Conservation (phyloP, 805 yeast species). For the Lipomyces spencermartinsiae region DNA sequence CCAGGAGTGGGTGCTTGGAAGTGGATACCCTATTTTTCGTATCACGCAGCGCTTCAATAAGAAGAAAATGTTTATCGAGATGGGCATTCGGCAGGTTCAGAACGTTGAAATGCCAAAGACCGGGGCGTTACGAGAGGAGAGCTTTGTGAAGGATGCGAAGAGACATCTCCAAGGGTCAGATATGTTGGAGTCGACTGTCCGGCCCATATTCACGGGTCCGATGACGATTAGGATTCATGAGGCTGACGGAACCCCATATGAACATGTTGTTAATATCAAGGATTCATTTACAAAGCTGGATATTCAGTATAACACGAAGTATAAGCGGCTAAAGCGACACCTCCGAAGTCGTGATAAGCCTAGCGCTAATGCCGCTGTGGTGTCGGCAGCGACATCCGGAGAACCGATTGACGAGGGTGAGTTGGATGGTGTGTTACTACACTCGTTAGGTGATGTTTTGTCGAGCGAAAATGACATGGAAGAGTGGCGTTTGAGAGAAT, state of each 20-base stretch:
- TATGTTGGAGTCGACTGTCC: conserved; percentile 34
- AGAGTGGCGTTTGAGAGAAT: conserved; percentile 77
- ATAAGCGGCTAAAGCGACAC: conserved; percentile 76
- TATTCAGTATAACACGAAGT: conserved; percentile 93
- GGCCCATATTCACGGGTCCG: conserved; percentile 79
- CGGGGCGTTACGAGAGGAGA: conserved; percentile 47
- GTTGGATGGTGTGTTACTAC: conserved; percentile 50
- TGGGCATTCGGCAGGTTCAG: conserved; percentile 92
- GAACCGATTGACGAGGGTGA: conserved; percentile 28
- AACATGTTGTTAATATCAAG: conserved; percentile 90
- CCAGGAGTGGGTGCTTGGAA: conserved; percentile 89
- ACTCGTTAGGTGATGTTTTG: conserved; percentile 79
- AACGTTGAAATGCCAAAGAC: conserved; percentile 57
- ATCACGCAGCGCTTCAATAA: conserved; percentile 92
- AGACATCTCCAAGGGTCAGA: conserved; percentile 37
- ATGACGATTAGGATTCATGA: conserved; percentile 97
- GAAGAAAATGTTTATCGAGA: conserved; percentile 90
- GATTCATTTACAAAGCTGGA: conserved; percentile 86
- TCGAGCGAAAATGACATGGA: conserved; percentile 63
- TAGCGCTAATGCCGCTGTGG: conserved; percentile 26
- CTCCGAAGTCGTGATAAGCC: conserved; percentile 50
- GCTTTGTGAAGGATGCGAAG: conserved; percentile 52
- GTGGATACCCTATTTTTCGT: conserved; percentile 87
- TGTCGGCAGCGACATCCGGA: conserved; percentile 26
- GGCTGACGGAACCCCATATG: conserved; percentile 98